Evolutionary conservation across 306 rosid genomes (phyloP).

Genomic region (Oxytropis ochrocephala): DNA sequence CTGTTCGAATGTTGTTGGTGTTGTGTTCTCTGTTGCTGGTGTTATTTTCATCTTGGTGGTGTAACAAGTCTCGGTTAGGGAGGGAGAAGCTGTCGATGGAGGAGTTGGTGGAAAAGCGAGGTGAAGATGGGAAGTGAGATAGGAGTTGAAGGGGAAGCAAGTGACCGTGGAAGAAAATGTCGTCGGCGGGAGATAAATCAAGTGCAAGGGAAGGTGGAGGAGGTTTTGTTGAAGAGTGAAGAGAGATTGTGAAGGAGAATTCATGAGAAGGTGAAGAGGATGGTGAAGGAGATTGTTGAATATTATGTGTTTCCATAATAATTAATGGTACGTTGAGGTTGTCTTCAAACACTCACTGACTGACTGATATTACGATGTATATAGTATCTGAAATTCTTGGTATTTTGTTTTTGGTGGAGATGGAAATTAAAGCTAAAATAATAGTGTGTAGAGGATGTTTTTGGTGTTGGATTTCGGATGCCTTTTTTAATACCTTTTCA

Average conservation of each 20-base stretch:
- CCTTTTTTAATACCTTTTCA: conserved; percentile 24
- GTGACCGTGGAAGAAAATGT: conserved; percentile 98
- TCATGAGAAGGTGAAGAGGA: conserved; percentile 91
- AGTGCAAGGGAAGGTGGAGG: conserved; percentile 43
- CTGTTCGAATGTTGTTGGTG: background rate
- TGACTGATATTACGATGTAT: too few relatives aligned
- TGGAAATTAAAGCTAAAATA: too few relatives aligned
- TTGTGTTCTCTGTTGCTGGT: conserved; percentile 22
- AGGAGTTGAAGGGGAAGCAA: conserved; percentile 86
- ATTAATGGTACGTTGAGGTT: conserved; percentile 25
- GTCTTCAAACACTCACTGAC: conserved; percentile 1
- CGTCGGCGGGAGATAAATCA: conserved; percentile 93
- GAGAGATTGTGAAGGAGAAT: conserved; percentile 88
- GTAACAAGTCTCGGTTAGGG: conserved; percentile 35
- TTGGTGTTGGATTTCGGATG: conserved; percentile 38
- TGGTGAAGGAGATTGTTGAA: conserved; percentile 32
- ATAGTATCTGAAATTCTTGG: background rate
- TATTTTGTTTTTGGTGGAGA: conserved; percentile 7
- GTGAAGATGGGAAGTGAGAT: conserved; percentile 74
- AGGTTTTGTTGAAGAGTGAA: conserved; percentile 54
- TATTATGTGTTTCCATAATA: conserved; percentile 53
- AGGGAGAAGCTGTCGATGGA: conserved; percentile 62
- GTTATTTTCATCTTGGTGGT: conserved; percentile 25
- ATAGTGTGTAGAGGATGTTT: too few relatives aligned
- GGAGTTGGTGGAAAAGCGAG: conserved; percentile 72